A percentile compares a stretch with the other conserved stretches of the same genome.
Conservation (phyloP, 2,329 filamentous ascomycete genomes). For the Aspergillus viridinutans region DNA sequence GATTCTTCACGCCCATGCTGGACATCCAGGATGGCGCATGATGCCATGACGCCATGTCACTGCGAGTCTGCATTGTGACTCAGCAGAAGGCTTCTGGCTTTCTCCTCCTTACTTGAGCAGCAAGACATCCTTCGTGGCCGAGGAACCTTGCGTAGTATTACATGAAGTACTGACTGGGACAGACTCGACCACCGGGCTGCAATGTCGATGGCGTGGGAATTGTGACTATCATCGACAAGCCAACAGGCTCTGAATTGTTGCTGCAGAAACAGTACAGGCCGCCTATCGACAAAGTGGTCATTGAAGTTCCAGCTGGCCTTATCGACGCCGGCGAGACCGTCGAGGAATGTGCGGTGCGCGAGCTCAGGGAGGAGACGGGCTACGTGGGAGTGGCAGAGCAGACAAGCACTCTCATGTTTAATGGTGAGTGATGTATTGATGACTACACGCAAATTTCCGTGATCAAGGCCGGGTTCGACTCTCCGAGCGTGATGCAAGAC, state of each 20-base stretch:
- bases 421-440: constrained; percentile 31
- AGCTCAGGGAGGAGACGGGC: constrained; percentile 60
- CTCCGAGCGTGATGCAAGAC: not conserved
- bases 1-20: not conserved
- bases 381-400: constrained; percentile 50
- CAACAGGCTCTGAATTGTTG: constrained; percentile 47
- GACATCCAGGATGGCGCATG: not conserved
- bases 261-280: constrained; percentile 59
- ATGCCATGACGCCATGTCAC: not conserved
- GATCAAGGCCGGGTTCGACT: not conserved
- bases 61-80: not conserved
- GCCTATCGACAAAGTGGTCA: constrained; percentile 54
- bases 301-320: constrained; percentile 59
- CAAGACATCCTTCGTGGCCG: not conserved
- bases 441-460: not conserved
- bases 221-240: constrained; percentile 54
- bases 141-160: not conserved
- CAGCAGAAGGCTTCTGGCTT: not conserved
- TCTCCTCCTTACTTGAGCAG: not conserved
- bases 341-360: constrained; percentile 53
- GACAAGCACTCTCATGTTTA: constrained; percentile 43
- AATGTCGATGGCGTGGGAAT: constrained; percentile 56
- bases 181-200: constrained; percentile 49
- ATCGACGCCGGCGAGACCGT: constrained; percentile 56
- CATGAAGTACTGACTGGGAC: not conserved